phyloP scores from a whole-genome alignment of 805 yeast genomes.

The Candida suzukii region DNA sequence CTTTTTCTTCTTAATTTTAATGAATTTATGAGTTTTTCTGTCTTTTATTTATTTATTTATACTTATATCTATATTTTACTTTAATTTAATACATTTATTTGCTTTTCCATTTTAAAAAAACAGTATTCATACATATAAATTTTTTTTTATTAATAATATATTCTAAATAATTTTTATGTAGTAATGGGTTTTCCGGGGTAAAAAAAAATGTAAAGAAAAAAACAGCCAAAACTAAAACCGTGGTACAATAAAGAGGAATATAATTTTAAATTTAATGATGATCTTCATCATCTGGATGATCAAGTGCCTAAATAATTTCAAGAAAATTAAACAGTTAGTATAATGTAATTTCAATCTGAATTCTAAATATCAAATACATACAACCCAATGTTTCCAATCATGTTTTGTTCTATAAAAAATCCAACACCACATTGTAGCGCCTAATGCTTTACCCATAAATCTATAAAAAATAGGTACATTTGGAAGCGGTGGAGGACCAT shows the following conservation, averaged over 20 bases:
- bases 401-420: slow-evolving; percentile 72
- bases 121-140: too few species aligned
- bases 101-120: too few species aligned
- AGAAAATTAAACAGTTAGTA: slow-evolving; percentile 1
- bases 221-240: too few species aligned
- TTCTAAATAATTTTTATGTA: too few species aligned
- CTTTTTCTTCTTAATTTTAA: not conserved
- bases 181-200: too few species aligned
- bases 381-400: slow-evolving; percentile 59
- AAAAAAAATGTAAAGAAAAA: too few species aligned
- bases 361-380: slow-evolving; percentile 10
- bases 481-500: slow-evolving; percentile 61
- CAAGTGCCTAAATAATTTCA: slow-evolving; percentile 23
- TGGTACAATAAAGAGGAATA: too few species aligned
- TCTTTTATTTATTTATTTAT: not conserved
- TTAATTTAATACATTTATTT: too few species aligned
- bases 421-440: slow-evolving; percentile 90
- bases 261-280: slow-evolving; percentile 20
- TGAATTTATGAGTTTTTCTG: not conserved
- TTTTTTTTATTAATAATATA: too few species aligned
- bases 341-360: too few species aligned
- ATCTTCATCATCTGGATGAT: slow-evolving; percentile 34
- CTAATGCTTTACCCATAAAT: slow-evolving; percentile 58
- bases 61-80: not conserved
- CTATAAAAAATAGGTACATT: slow-evolving; percentile 53